These are phyloP conservation scores for Areca catechu DNA, from an alignment of 176 grass and related monocot genomes.

Conservation along the genomic window DNA sequence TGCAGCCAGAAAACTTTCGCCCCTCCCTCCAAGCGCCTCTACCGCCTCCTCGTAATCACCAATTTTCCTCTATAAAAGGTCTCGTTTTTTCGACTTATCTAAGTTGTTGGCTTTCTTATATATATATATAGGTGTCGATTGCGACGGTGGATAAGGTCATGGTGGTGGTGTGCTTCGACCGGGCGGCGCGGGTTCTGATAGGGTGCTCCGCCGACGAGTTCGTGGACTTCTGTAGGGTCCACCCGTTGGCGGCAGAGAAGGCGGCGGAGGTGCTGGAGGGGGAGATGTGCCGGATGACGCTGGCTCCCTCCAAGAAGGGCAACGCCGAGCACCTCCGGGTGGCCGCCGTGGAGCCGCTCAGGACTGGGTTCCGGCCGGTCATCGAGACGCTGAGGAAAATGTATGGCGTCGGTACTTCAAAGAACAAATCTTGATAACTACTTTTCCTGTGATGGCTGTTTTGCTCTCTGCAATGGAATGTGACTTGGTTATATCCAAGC, in stretches of 20 bases:
- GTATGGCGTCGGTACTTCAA: conserved; percentile 1
- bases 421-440: no score
- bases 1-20: conserved; percentile 14
- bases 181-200: conserved; percentile 43
- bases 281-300: conserved; percentile 57
- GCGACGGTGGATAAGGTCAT: conserved; percentile 54
- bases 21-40: conserved; percentile 25
- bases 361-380: conserved; percentile 50
- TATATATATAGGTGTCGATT: conserved; percentile 29
- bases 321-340: conserved; percentile 43
- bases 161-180: conserved; percentile 56
- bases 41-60: conserved; percentile 32
- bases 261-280: conserved; percentile 41
- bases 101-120: no score
- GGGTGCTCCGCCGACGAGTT: conserved; percentile 50
- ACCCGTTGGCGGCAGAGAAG: conserved; percentile 23
- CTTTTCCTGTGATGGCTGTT: no score
- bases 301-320: conserved; percentile 32
- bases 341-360: conserved; percentile 46
- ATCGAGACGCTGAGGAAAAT: conserved; percentile 32
- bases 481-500: no score
- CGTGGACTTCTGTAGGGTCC: conserved; percentile 24
- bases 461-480: no score
- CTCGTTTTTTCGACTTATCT: no score
- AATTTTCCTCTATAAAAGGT: neutral